Conservation (phyloP, 305 asterid genomes). For the Salvia sclarea region DNA sequence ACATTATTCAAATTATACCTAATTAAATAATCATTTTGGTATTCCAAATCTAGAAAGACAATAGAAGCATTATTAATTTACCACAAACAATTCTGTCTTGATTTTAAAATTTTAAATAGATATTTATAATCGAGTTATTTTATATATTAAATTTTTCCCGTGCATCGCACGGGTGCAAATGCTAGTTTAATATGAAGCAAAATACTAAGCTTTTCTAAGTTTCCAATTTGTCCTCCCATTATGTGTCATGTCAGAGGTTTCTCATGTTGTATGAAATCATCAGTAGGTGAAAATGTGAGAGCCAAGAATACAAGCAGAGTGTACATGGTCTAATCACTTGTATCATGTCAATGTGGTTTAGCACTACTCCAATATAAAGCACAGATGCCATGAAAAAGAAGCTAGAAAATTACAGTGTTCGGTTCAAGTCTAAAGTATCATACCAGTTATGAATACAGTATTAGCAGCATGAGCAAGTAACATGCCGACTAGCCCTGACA, state of each 20-base stretch:
- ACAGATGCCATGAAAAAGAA: conserved; percentile 16
- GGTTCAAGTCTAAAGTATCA: background rate
- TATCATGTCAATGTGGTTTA: background rate
- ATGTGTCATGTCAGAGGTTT: too few species aligned
- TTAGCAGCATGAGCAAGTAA: conserved; percentile 83
- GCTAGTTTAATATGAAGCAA: too few species aligned
- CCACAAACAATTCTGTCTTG: too few species aligned
- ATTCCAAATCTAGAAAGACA: too few species aligned
- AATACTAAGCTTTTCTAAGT: too few species aligned
- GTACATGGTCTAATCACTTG: background rate
- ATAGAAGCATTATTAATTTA: too few species aligned
- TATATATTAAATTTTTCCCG: too few species aligned
- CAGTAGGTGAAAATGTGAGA: background rate
- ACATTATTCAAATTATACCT: too few species aligned
- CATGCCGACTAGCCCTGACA: conserved; percentile 83
- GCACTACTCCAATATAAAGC: background rate
- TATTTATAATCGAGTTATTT: too few species aligned
- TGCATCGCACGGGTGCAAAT: too few species aligned
- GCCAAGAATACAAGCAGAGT: background rate
- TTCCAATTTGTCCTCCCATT: background rate
- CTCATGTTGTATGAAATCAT: background rate
- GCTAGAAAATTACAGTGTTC: background rate
- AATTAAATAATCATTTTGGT: too few species aligned
- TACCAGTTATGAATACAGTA: conserved; percentile 89
- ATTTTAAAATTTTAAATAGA: too few species aligned